phyloP scores from a whole-genome alignment of 129 eudicot species.

The Apium graveolens region DNA sequence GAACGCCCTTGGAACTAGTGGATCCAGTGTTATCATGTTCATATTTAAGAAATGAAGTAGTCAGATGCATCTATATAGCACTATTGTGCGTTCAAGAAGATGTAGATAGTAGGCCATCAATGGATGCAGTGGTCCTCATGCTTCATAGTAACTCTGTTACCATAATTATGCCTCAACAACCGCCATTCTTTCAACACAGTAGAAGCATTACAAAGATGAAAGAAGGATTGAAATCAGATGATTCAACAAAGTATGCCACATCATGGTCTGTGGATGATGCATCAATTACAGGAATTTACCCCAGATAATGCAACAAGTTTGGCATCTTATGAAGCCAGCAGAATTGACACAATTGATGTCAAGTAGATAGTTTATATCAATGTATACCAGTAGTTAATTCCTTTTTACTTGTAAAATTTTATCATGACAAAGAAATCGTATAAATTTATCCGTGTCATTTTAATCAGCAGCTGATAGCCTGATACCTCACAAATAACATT shows the following conservation, averaged over 20 bases:
- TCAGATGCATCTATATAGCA: constrained; percentile 1
- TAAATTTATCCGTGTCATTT: not conserved
- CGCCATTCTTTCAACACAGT: constrained; percentile 1
- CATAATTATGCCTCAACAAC: constrained; percentile 3
- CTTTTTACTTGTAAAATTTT: not conserved
- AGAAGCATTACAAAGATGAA: not conserved
- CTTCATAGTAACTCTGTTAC: constrained; percentile 8
- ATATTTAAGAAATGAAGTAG: constrained; percentile 11
- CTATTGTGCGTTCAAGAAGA: constrained; percentile 19
- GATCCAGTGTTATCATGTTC: constrained; percentile 3
- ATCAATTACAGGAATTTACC: constrained; percentile 1
- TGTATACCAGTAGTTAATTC: not conserved
- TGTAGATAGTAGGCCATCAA: constrained; percentile 12
- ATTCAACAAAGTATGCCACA: not conserved
- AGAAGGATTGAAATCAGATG: not conserved
- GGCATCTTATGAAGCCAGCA: too few relatives aligned
- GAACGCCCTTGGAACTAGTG: constrained; percentile 6
- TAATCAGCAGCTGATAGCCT: too few relatives aligned
- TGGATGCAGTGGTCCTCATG: constrained; percentile 12
- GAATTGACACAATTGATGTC: not conserved
- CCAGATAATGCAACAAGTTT: too few relatives aligned
- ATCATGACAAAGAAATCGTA: not conserved
- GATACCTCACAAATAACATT: too few relatives aligned
- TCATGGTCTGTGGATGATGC: constrained; percentile 8
- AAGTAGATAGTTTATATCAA: not conserved